These are phyloP conservation scores for Marasmius oreades DNA, from an alignment of 1,284 basidiomycete species.

Conservation along the genomic window DNA sequence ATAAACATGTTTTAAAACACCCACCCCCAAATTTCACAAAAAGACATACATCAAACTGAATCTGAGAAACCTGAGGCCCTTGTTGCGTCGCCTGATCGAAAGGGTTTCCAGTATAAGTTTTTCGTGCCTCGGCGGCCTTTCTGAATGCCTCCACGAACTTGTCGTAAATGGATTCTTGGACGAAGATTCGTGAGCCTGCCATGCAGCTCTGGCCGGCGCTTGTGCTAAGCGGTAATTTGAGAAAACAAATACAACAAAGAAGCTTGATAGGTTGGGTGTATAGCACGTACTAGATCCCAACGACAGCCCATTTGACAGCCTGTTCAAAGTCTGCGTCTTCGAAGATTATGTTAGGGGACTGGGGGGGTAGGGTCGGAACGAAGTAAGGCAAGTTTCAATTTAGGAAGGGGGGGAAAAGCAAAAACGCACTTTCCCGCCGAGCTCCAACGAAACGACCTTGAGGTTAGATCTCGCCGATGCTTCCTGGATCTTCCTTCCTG, in stretches of 20 bases:
- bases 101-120: conserved; percentile 68
- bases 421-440: conserved; percentile 74
- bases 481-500: conserved; percentile 74
- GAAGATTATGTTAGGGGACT: conserved; percentile 66
- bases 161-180: conserved; percentile 80
- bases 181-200: conserved; percentile 83
- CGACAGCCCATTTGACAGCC: conserved; percentile 76
- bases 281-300: conserved; percentile 69
- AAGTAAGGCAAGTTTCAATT: no score
- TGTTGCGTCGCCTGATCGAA: conserved; percentile 71
- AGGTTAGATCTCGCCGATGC: conserved; percentile 75
- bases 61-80: conserved; percentile 84
- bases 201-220: conserved; percentile 74
- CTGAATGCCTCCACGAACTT: conserved; percentile 60
- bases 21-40: not conserved
- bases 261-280: not conserved
- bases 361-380: no score
- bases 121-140: conserved; percentile 46
- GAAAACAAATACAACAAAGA: not conserved
- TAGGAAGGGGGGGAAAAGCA: not conserved
- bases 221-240: conserved; percentile 13
- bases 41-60: conserved; percentile 56
- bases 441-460: conserved; percentile 81
- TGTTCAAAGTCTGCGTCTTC: conserved; percentile 75
- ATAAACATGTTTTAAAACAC: no score